Evolutionary conservation across 1,284 basidiomycete genomes (phyloP).

Genomic region (Boletellus dicymbophilus): DNA sequence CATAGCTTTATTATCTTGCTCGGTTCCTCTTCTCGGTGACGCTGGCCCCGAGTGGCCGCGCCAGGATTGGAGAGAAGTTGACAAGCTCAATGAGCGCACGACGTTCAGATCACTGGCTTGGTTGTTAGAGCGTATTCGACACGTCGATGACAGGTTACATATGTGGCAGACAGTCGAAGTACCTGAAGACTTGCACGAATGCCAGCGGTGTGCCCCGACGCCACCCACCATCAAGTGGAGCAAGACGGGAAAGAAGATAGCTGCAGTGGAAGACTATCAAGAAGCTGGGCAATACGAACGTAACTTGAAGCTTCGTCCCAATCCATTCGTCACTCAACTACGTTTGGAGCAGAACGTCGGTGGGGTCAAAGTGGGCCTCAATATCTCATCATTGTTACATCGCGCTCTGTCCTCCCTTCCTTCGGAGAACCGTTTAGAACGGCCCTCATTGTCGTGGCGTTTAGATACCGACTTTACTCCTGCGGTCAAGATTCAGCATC

Average conservation of each 20-base stretch:
- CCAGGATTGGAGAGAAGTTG: constrained; percentile 76
- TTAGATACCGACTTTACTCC: constrained; percentile 79
- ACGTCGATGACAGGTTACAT: constrained; percentile 63
- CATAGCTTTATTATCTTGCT: constrained; percentile 77
- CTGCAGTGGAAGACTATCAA: constrained; percentile 78
- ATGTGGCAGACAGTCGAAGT: constrained; percentile 58
- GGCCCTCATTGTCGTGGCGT: constrained; percentile 72
- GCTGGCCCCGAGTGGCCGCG: constrained; percentile 80
- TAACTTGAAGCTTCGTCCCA: constrained; percentile 84
- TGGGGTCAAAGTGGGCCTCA: constrained; percentile 83
- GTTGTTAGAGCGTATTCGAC: constrained; percentile 82
- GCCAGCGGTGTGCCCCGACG: constrained; percentile 79
- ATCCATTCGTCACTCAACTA: constrained; percentile 87
- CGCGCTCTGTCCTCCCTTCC: constrained; percentile 86
- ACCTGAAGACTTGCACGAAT: constrained; percentile 46
- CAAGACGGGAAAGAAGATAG: constrained; percentile 57
- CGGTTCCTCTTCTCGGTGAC: constrained; percentile 66
- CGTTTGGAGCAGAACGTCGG: constrained; percentile 72
- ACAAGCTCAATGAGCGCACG: constrained; percentile 81
- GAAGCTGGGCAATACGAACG: constrained; percentile 89
- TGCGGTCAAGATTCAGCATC: constrained; percentile 57
- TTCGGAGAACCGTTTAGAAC: constrained; percentile 48
- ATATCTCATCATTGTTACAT: constrained; percentile 86
- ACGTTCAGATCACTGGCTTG: constrained; percentile 84
- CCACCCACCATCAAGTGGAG: constrained; percentile 79